Evolutionary conservation across 208 protist genomes (phyloP).

Genomic region (Vickermania ingenoplastis): DNA sequence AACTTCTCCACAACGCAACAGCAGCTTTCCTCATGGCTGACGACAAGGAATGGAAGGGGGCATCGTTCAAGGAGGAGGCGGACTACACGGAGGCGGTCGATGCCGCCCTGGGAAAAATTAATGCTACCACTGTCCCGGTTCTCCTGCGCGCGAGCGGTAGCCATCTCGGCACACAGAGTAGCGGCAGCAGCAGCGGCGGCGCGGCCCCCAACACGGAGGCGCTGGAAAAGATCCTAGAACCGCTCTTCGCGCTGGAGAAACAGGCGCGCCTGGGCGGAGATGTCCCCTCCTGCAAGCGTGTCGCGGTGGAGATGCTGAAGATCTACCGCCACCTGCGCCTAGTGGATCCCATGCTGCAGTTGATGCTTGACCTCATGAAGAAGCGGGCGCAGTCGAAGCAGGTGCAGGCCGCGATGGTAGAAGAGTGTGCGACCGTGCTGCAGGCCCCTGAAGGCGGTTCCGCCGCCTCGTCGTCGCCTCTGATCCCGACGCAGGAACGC

Average conservation of each 20-base stretch:
- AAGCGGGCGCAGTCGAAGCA: conserved; percentile 91
- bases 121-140: conserved; percentile 63
- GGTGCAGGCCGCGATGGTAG: conserved; percentile 89
- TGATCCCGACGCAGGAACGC: conserved; percentile 30
- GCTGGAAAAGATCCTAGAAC: conserved; percentile 71
- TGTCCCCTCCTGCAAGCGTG: conserved; percentile 55
- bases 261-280: conserved; percentile 77
- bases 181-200: not conserved
- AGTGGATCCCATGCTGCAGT: conserved; percentile 75
- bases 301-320: conserved; percentile 82
- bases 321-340: conserved; percentile 80
- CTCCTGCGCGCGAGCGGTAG: conserved; percentile 44
- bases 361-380: conserved; percentile 86
- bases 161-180: not conserved
- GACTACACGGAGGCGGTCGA: conserved; percentile 63
- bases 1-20: not conserved
- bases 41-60: conserved; percentile 78
- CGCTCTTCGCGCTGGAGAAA: conserved; percentile 88
- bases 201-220: conserved; percentile 14
- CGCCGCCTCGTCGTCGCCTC: conserved; percentile 1
- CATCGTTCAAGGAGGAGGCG: conserved; percentile 83
- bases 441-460: conserved; percentile 15
- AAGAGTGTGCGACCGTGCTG: conserved; percentile 64
- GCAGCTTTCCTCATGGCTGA: not conserved
- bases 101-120: conserved; percentile 58